phyloP scores from a whole-genome alignment of 2,329 filamentous ascomycete species.

The Neonectria punicea region DNA sequence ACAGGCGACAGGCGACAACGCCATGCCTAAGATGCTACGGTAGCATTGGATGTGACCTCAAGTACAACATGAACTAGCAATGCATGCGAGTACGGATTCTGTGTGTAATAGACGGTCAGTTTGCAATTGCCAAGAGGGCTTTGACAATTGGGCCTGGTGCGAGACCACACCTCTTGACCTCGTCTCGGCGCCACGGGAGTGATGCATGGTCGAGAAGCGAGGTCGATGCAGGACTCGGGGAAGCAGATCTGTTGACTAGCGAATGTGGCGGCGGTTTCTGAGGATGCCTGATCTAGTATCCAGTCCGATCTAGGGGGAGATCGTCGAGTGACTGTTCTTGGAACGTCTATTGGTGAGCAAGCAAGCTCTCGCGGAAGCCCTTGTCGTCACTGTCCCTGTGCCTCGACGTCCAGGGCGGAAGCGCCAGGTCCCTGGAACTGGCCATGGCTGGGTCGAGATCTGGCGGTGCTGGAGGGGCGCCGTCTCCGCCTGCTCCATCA shows the following conservation, averaged over 20 bases:
- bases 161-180: too few relatives aligned
- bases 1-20: background rate
- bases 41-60: background rate
- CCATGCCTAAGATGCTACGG: background rate
- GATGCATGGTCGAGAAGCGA: conserved; percentile 7
- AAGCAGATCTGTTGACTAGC: conserved; percentile 3
- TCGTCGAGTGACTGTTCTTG: conserved; percentile 22
- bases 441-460: conserved; percentile 25
- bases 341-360: conserved; percentile 15
- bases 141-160: background rate
- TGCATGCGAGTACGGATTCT: background rate
- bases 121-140: background rate
- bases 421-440: conserved; percentile 24
- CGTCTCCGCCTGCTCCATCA: conserved; percentile 18
- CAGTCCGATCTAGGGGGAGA: conserved; percentile 15
- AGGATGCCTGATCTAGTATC: background rate
- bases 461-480: conserved; percentile 25
- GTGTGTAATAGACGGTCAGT: background rate
- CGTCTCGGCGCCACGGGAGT: background rate
- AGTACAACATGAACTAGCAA: background rate
- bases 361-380: background rate
- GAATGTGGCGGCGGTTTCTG: conserved; percentile 5
- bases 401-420: conserved; percentile 24
- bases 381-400: background rate
- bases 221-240: conserved; percentile 5